Evolutionary conservation across 352 stramenopile genomes (phyloP), one percentile per base, ranked within the genome.

Genomic region (Phytophthora pini): DNA sequence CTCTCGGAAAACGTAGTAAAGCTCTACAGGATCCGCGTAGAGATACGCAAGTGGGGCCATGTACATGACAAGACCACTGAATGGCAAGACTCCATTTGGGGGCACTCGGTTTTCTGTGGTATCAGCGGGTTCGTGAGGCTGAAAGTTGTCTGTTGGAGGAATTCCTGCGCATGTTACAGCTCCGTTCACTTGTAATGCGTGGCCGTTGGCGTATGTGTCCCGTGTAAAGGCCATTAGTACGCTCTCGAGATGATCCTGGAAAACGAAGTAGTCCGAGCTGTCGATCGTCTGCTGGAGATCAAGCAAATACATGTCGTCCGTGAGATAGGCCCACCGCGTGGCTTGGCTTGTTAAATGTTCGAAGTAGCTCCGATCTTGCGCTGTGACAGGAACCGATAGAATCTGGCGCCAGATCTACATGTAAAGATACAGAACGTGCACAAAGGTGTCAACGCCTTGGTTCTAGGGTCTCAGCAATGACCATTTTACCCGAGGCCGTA

Each of bases 211-310:
- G 31, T 81, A 73, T 0, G 57, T 55, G 61, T 93, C 86, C 26
- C 86, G 75, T 7, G 80, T 90, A 58, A 93, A 94, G 22, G 82
- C 80, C 70, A 92, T 83, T 17, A 94, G 56, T 31, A 89, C 74
- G 51, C 72, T 87, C 56, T 87, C 74, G 41, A 94, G 74, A 29
- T 87, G 74, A 41, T 93, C 86, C 64, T 93, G 78, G 52, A 94
- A 94, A 51, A 91, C 81, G 65, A 94, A 93, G 52, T 93, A 92
- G 57, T 94, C 83, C 34, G 66, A 88, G 56, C 78, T 90, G 74
- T 92, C 76, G 48, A 88, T 79, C 4, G 80, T 79, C 49, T 89
- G 84, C 70, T 93, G 82, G n/a, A 93, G 74, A 45, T 94, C 86
- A 15, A 94, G 73, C 47, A 89, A 62, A 64, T 92, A 93, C 79